Evolutionary conservation across 2,329 filamentous ascomycete genomes (phyloP).

Genomic region (Stemphylium lycopersici): DNA sequence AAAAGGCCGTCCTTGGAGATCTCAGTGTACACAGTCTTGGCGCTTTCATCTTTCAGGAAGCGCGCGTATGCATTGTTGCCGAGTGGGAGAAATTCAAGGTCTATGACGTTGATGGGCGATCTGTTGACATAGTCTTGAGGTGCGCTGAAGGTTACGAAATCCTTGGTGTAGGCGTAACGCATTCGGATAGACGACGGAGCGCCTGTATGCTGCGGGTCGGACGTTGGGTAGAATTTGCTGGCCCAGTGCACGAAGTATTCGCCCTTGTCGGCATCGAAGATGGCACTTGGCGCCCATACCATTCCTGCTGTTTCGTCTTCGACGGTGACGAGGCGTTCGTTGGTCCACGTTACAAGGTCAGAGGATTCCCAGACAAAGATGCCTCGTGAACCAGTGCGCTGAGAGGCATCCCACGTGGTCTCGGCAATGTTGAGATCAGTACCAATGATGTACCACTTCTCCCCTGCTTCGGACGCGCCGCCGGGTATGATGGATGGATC

Average conservation of each 20-base stretch:
- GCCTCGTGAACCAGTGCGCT: conserved; percentile 58
- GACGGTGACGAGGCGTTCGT: conserved; percentile 57
- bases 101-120: conserved; percentile 58
- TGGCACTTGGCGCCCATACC: conserved; percentile 64
- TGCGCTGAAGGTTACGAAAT: conserved; percentile 60
- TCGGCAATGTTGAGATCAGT: conserved; percentile 61
- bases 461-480: conserved; percentile 54
- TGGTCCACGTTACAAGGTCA: conserved; percentile 58
- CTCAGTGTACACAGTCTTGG: conserved; percentile 60
- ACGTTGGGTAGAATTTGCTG: conserved; percentile 53
- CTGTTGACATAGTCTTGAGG: conserved; percentile 60
- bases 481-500: conserved; percentile 59
- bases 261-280: conserved; percentile 57
- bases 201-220: conserved; percentile 58
- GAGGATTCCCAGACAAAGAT: conserved; percentile 64
- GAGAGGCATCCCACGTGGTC: conserved; percentile 61
- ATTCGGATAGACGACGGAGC: conserved; percentile 52
- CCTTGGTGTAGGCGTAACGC: conserved; percentile 61
- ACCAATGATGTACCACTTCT: conserved; percentile 63
- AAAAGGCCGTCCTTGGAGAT: conserved; percentile 57
- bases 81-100: conserved; percentile 62
- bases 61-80: conserved; percentile 55
- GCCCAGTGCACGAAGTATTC: conserved; percentile 60
- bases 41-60: conserved; percentile 63
- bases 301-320: conserved; percentile 62